Evolutionary conservation across 495 filamentous ascomycete genomes (phyloP).

Genomic region (Podospora pseudoanserina): DNA sequence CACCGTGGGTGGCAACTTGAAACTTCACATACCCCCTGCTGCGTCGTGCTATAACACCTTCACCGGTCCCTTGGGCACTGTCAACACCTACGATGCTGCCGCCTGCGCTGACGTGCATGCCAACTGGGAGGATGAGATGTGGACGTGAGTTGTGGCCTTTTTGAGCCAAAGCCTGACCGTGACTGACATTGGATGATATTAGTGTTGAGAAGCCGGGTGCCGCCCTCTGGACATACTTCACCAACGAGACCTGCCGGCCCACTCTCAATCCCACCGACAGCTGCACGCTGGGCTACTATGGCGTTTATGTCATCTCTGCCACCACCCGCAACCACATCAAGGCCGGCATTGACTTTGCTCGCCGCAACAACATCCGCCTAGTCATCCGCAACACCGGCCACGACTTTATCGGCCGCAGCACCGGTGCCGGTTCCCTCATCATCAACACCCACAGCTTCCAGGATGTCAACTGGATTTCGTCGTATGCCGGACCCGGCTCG

Average conservation of each 20-base stretch:
- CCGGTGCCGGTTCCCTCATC: constrained; percentile 52
- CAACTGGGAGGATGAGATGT: constrained; percentile 36
- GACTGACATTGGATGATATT: neutral
- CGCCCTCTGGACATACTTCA: constrained; percentile 39
- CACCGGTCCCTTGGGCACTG: constrained; percentile 35
- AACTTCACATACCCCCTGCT: constrained; percentile 36
- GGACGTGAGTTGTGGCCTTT: constrained; percentile 28
- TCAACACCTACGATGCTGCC: constrained; percentile 39
- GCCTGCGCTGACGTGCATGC: constrained; percentile 34
- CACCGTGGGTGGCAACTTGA: constrained; percentile 38
- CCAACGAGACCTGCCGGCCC: constrained; percentile 44
- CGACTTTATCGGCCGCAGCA: constrained; percentile 52
- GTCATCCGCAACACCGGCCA: constrained; percentile 62
- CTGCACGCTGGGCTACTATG: constrained; percentile 59
- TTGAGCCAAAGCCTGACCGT: neutral
- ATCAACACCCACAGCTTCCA: constrained; percentile 63
- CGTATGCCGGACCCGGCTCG: constrained; percentile 36
- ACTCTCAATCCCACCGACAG: constrained; percentile 40
- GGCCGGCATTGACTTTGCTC: constrained; percentile 51
- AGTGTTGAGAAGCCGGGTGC: constrained; percentile 39
- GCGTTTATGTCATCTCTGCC: constrained; percentile 44
- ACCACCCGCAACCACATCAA: constrained; percentile 39
- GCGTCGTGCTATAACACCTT: constrained; percentile 40
- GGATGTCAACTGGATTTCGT: constrained; percentile 38
- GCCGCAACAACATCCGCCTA: constrained; percentile 53